These are phyloP conservation scores for Colletotrichum sp. DNA, from an alignment of 2,329 filamentous ascomycete species.

Conservation along the genomic window DNA sequence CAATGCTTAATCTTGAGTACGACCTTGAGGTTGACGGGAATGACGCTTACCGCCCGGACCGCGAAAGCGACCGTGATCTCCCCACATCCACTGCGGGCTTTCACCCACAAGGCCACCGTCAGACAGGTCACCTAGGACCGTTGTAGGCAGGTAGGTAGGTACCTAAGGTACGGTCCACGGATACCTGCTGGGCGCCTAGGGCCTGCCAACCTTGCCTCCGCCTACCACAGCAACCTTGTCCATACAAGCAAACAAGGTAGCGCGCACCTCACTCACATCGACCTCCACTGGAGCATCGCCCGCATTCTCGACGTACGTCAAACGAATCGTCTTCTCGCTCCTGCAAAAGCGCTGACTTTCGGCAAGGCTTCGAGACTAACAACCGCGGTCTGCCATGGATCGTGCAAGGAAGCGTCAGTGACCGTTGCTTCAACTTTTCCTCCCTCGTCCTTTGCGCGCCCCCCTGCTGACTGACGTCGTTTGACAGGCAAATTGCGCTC, in stretches of 20 bases:
- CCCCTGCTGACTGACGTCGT: slow-evolving; percentile 7
- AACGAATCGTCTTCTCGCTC: neutral
- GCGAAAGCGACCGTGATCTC: neutral
- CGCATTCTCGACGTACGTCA: neutral
- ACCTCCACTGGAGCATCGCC: neutral
- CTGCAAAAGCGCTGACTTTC: neutral
- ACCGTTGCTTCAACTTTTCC: neutral
- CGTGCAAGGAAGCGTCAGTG: slow-evolving; percentile 67
- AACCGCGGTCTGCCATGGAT: slow-evolving; percentile 59
- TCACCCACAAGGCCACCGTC: neutral
- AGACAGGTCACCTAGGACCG: neutral
- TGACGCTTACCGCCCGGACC: slow-evolving; percentile 4
- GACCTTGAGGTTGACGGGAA: neutral
- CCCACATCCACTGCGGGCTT: neutral
- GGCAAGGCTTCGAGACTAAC: slow-evolving; percentile 26
- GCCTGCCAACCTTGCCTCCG: neutral
- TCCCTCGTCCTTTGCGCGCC: neutral
- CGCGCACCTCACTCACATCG: neutral
- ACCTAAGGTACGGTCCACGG: neutral
- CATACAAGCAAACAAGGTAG: neutral
- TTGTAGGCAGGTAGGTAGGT: neutral
- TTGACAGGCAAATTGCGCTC: slow-evolving; percentile 83
- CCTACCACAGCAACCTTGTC: neutral
- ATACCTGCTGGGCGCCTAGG: neutral
- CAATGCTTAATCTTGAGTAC: neutral